Conservation (phyloP, 192 early-diverging fungal species). For the Geosiphon pyriformis region DNA sequence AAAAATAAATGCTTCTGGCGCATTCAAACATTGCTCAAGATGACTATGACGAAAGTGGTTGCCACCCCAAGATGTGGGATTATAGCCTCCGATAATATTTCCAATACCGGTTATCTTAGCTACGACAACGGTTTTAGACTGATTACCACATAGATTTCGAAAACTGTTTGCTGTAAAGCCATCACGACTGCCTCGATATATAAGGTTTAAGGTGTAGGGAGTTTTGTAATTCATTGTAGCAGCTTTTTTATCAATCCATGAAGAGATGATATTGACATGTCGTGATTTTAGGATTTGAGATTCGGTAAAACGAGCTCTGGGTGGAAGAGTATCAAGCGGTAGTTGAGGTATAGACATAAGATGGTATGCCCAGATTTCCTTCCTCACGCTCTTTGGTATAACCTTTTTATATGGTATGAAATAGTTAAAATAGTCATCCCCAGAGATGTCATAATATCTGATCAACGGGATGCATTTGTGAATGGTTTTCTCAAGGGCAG, state of each 20-base stretch:
- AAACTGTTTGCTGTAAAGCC: background rate
- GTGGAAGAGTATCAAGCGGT: too few species aligned
- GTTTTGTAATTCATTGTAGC: background rate
- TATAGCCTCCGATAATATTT: slow-evolving; percentile 1
- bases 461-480: too few species aligned
- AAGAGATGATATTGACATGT: slow-evolving; percentile 1
- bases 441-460: too few species aligned
- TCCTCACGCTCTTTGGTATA: slow-evolving; percentile 1
- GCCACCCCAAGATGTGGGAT: background rate
- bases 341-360: background rate
- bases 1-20: background rate
- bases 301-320: slow-evolving; percentile 8
- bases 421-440: too few species aligned
- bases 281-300: background rate
- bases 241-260: too few species aligned
- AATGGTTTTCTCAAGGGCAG: too few species aligned
- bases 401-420: background rate
- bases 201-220: too few species aligned
- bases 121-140: background rate
- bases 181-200: background rate
- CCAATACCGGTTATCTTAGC: background rate
- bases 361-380: background rate
- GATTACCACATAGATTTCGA: background rate
- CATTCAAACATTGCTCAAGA: background rate
- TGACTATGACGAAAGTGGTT: background rate